A percentile compares a stretch with the other conserved stretches of the same genome.
phyloP scores from a whole-genome alignment of 1,284 basidiomycete species.

The Cryptococcus maquisensis region DNA sequence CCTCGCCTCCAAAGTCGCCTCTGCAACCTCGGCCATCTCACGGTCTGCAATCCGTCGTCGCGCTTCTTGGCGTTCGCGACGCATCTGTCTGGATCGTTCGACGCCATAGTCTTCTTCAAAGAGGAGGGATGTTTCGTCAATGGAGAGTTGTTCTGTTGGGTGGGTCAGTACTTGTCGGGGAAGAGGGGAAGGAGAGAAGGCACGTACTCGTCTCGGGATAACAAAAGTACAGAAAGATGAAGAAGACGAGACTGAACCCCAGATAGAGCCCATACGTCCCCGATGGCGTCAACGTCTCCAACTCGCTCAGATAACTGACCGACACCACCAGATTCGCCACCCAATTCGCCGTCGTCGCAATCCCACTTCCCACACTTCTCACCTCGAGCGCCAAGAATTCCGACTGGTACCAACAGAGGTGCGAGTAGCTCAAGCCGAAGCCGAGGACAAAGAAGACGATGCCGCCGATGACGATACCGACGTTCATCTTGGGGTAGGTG shows the following conservation, averaged over 20 bases:
- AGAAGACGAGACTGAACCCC: conserved; percentile 17
- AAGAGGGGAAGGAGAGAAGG: neutral
- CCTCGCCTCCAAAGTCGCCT: neutral
- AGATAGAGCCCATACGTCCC: conserved; percentile 24
- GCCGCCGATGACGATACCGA: conserved; percentile 34
- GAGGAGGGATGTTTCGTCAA: conserved; percentile 20
- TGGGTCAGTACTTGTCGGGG: neutral
- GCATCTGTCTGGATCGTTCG: conserved; percentile 14
- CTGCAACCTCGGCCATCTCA: neutral
- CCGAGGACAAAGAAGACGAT: conserved; percentile 36
- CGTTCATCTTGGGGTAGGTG: conserved; percentile 16
- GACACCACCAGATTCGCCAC: conserved; percentile 24
- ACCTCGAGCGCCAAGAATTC: conserved; percentile 42
- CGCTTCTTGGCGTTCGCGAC: neutral
- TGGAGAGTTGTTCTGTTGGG: conserved; percentile 9
- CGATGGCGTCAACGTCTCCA: conserved; percentile 15
- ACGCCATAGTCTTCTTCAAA: conserved; percentile 23
- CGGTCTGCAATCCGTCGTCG: neutral
- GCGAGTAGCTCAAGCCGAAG: conserved; percentile 39
- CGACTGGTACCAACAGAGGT: conserved; percentile 40
- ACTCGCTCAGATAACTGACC: conserved; percentile 18
- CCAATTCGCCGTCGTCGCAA: conserved; percentile 19
- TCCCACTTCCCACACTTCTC: conserved; percentile 28
- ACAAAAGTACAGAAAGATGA: conserved; percentile 19
- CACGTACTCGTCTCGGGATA: conserved; percentile 26